A percentile compares a stretch with the other conserved stretches of the same genome.
phyloP scores from a whole-genome alignment of 129 eudicot genomes.

The Ambrosia trifida region DNA sequence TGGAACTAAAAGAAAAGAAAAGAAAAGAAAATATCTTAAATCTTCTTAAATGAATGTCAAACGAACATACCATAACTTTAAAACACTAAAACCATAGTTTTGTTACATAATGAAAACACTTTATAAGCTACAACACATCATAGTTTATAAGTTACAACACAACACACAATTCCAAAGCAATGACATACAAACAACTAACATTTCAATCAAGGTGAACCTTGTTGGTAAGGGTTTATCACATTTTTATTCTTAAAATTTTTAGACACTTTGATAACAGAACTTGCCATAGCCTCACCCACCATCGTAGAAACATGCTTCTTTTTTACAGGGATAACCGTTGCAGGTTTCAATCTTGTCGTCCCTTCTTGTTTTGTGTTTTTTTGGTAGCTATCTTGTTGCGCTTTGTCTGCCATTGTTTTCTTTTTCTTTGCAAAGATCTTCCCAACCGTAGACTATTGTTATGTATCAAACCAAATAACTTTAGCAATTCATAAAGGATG shows the following conservation, averaged over 20 bases:
- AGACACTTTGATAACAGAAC: not conserved
- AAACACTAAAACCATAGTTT: not conserved
- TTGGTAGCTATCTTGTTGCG: not conserved
- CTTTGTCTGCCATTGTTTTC: constrained; percentile 5
- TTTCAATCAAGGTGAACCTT: not conserved
- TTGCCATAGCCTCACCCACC: not conserved
- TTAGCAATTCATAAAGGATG: too few relatives aligned
- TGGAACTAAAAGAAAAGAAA: not conserved
- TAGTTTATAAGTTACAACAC: not conserved
- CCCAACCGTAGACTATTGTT: not conserved
- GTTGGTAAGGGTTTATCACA: not conserved
- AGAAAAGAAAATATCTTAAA: not conserved
- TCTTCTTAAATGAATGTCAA: not conserved
- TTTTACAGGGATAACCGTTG: not conserved
- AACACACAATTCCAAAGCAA: not conserved
- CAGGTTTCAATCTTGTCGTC: constrained; percentile 1
- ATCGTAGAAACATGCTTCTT: not conserved
- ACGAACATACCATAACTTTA: not conserved
- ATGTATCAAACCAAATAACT: not conserved
- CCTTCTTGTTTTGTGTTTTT: not conserved
- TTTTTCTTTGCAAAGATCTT: not conserved
- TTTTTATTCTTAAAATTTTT: not conserved
- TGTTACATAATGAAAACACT: not conserved
- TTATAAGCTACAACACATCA: not conserved
- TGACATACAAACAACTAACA: not conserved